phyloP scores from a whole-genome alignment of 768 basidiomycete species.

The Mycena albidolilacea region DNA sequence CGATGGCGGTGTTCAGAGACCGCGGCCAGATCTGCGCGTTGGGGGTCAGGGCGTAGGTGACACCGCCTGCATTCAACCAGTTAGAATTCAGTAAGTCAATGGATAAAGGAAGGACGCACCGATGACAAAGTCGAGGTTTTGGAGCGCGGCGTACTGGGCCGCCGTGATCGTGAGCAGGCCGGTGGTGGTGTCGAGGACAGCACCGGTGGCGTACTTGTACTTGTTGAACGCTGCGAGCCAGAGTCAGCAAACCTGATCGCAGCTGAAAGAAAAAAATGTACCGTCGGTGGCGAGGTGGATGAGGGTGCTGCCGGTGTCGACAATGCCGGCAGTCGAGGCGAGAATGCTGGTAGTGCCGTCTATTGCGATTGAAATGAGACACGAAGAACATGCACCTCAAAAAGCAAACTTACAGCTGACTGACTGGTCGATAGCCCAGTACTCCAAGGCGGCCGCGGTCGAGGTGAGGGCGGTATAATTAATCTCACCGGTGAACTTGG shows the following conservation, averaged over 20 bases:
- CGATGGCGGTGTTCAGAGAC: slow-evolving; percentile 59
- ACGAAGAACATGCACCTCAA: too few relatives aligned
- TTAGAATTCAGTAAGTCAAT: too few relatives aligned
- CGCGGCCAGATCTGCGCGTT: slow-evolving; percentile 46
- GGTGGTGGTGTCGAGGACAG: neutral
- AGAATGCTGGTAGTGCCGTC: slow-evolving; percentile 39
- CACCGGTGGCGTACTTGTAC: slow-evolving; percentile 7
- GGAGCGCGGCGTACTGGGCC: slow-evolving; percentile 48
- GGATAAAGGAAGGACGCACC: neutral
- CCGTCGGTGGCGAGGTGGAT: slow-evolving; percentile 11
- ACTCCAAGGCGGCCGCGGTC: slow-evolving; percentile 56
- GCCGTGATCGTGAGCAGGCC: slow-evolving; percentile 13
- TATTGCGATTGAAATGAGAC: neutral
- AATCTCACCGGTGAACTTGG: slow-evolving; percentile 61
- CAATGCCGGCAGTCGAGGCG: slow-evolving; percentile 4
- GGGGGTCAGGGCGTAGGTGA: slow-evolving; percentile 15
- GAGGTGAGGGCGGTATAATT: slow-evolving; percentile 57
- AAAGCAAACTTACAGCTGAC: slow-evolving; percentile 52
- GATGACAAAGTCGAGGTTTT: slow-evolving; percentile 40
- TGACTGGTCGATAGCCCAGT: slow-evolving; percentile 72
- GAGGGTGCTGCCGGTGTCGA: slow-evolving; percentile 18
- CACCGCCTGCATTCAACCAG: neutral
- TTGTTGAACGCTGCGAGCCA: neutral
- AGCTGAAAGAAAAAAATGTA: too few relatives aligned
- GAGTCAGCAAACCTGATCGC: too few relatives aligned